These are phyloP conservation scores for Aspergillus hancockii DNA, from an alignment of 495 filamentous ascomycete genomes.

Conservation along the genomic window DNA sequence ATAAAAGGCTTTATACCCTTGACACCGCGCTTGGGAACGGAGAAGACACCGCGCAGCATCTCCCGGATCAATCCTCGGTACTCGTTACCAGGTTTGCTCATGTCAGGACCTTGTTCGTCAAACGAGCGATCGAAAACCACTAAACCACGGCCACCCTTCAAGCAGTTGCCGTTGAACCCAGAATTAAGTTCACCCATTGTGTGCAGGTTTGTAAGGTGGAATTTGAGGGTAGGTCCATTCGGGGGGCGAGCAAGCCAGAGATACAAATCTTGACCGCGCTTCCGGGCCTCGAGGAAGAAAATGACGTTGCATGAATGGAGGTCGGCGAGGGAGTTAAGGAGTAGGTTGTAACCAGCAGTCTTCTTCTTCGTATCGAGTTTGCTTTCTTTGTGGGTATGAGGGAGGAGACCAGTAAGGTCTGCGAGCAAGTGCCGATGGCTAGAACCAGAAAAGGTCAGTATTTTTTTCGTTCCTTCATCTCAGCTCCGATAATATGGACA, in stretches of 20 bases:
- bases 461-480: not conserved
- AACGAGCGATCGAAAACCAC: conserved; percentile 90
- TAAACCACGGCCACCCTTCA: conserved; percentile 93
- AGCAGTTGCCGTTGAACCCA: conserved; percentile 94
- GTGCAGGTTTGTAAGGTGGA: conserved; percentile 66
- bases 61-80: conserved; percentile 57
- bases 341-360: conserved; percentile 63
- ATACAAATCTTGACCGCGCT: conserved; percentile 86
- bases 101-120: conserved; percentile 59
- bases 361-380: conserved; percentile 97
- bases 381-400: conserved; percentile 88
- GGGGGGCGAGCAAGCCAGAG: conserved; percentile 92
- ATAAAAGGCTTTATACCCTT: conserved; percentile 93
- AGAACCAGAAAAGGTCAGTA: conserved; percentile 12
- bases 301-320: conserved; percentile 99
- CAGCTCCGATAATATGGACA: conserved; percentile 17
- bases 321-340: conserved; percentile 94
- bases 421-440: conserved; percentile 92
- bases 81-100: conserved; percentile 43
- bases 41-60: conserved; percentile 88
- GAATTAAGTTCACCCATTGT: conserved; percentile 84
- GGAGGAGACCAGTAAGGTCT: conserved; percentile 85
- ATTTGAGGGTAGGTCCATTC: conserved; percentile 92
- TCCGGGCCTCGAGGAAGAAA: conserved; percentile 93
- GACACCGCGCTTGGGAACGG: conserved; percentile 78